Percentiles rank a stretch among this genome's conserved stretches.
These are phyloP conservation scores for Podospora sp. DNA, from an alignment of 495 filamentous ascomycete species.

Conservation along the genomic window DNA sequence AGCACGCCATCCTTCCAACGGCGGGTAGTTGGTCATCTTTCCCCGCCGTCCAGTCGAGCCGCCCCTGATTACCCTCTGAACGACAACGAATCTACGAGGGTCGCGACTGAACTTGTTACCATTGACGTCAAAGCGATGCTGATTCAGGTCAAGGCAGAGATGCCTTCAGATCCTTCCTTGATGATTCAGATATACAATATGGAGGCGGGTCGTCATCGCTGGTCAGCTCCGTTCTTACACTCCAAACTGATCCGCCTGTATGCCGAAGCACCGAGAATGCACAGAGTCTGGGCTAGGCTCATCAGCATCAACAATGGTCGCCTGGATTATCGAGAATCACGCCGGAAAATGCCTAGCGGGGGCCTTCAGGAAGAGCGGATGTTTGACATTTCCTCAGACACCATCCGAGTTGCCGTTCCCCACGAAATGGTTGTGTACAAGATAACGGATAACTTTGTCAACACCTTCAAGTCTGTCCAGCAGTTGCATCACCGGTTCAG, in stretches of 20 bases:
- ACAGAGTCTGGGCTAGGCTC: constrained; percentile 79
- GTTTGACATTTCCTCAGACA: constrained; percentile 81
- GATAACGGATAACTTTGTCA: constrained; percentile 89
- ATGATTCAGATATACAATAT: constrained; percentile 86
- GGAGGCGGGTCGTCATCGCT: constrained; percentile 81
- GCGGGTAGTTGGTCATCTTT: constrained; percentile 40
- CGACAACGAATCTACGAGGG: constrained; percentile 33
- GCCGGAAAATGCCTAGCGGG: constrained; percentile 63
- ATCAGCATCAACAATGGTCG: constrained; percentile 79
- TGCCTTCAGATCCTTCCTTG: constrained; percentile 84
- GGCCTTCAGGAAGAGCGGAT: constrained; percentile 72
- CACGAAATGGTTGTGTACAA: constrained; percentile 90
- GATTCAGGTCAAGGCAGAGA: constrained; percentile 82
- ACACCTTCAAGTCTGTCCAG: constrained; percentile 80
- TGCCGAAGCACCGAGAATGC: constrained; percentile 80
- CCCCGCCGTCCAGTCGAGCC: constrained; percentile 32
- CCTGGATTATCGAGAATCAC: constrained; percentile 75
- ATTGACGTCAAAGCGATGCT: constrained; percentile 78
- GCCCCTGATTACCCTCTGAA: constrained; percentile 36
- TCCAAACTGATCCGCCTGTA: constrained; percentile 79
- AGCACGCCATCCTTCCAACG: constrained; percentile 31
- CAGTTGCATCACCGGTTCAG: constrained; percentile 91
- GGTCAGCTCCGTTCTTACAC: constrained; percentile 75
- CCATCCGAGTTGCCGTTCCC: constrained; percentile 86
- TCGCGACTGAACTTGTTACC: constrained; percentile 66